A percentile compares a stretch with the other conserved stretches of the same genome.
These are phyloP conservation scores for Podila verticillata DNA, from an alignment of 192 early-diverging fungal genomes.

Conservation along the genomic window DNA sequence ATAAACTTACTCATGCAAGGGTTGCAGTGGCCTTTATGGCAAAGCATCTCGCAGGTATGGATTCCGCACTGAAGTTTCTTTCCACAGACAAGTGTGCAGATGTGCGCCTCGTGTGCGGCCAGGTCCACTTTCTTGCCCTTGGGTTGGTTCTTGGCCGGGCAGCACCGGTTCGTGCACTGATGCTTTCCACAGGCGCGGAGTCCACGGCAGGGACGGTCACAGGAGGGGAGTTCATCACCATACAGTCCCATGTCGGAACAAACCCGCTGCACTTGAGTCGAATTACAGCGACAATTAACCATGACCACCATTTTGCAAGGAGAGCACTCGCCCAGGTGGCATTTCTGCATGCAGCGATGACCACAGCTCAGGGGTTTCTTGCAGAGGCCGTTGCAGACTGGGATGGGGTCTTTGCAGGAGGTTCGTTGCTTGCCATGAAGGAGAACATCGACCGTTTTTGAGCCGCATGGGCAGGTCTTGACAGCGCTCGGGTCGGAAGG, in stretches of 20 bases:
- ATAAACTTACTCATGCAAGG: conserved; percentile 68
- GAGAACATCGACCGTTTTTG: conserved; percentile 41
- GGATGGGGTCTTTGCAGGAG: conserved; percentile 64
- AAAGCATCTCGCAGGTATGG: conserved; percentile 79
- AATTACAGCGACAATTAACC: conserved; percentile 72
- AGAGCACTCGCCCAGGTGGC: conserved; percentile 72
- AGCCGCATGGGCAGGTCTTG: conserved; percentile 65
- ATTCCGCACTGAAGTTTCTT: conserved; percentile 81
- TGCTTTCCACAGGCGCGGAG: conserved; percentile 78
- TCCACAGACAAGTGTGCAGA: conserved; percentile 76
- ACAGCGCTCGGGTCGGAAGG: conserved; percentile 60
- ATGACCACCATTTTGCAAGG: conserved; percentile 64
- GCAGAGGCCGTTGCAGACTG: conserved; percentile 71
- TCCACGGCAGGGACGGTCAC: conserved; percentile 69
- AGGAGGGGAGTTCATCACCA: conserved; percentile 60
- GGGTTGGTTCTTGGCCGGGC: conserved; percentile 58
- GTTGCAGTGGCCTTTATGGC: conserved; percentile 82
- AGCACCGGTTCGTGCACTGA: conserved; percentile 71
- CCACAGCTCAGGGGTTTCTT: conserved; percentile 66
- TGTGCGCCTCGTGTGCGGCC: conserved; percentile 62
- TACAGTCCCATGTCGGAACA: conserved; percentile 57
- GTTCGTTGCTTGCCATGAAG: conserved; percentile 36
- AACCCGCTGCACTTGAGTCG: conserved; percentile 53
- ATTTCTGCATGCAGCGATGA: conserved; percentile 66
- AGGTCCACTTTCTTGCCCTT: conserved; percentile 37